Conservation (phyloP, 2,329 filamentous ascomycete species). For the Phyllosticta ampelicida region DNA sequence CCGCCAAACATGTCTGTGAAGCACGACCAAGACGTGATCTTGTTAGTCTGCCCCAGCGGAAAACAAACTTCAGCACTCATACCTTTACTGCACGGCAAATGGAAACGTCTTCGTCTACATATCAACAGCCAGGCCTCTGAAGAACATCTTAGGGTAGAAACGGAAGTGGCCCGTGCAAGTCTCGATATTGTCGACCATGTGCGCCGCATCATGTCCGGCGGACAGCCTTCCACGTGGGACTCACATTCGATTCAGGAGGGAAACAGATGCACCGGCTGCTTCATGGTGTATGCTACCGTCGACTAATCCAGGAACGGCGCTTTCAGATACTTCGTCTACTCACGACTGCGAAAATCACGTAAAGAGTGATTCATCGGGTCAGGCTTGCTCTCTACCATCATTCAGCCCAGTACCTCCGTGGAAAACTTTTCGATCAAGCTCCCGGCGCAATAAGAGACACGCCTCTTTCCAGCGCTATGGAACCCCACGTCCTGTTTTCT, state of each 20-base stretch:
- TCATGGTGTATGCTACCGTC: slow-evolving; percentile 28
- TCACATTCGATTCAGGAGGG: slow-evolving; percentile 26
- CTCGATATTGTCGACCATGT: slow-evolving; percentile 17
- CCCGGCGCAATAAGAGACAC: slow-evolving; percentile 15
- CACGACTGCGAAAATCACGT: slow-evolving; percentile 27
- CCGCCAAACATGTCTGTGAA: slow-evolving; percentile 15
- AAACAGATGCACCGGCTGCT: slow-evolving; percentile 22
- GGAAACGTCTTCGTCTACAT: slow-evolving; percentile 25
- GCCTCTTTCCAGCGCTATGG: slow-evolving; percentile 16
- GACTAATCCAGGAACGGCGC: slow-evolving; percentile 13
- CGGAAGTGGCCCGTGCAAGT: slow-evolving; percentile 23
- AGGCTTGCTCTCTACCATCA: slow-evolving; percentile 24
- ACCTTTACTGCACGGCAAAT: slow-evolving; percentile 22
- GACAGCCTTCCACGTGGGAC: slow-evolving; percentile 24
- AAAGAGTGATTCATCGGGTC: slow-evolving; percentile 27
- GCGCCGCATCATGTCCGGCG: slow-evolving; percentile 19
- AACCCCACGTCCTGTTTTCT: slow-evolving; percentile 16
- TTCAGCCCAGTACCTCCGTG: slow-evolving; percentile 28
- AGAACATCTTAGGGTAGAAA: slow-evolving; percentile 17
- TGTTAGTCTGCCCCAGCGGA: slow-evolving; percentile 29
- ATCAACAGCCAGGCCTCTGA: slow-evolving; percentile 20
- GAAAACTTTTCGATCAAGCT: slow-evolving; percentile 18
- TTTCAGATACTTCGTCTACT: slow-evolving; percentile 28
- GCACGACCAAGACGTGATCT: slow-evolving; percentile 22
- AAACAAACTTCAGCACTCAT: slow-evolving; percentile 28